phyloP scores from a whole-genome alignment of 2,329 filamentous ascomycete species.

The Aschersonia sp. region DNA sequence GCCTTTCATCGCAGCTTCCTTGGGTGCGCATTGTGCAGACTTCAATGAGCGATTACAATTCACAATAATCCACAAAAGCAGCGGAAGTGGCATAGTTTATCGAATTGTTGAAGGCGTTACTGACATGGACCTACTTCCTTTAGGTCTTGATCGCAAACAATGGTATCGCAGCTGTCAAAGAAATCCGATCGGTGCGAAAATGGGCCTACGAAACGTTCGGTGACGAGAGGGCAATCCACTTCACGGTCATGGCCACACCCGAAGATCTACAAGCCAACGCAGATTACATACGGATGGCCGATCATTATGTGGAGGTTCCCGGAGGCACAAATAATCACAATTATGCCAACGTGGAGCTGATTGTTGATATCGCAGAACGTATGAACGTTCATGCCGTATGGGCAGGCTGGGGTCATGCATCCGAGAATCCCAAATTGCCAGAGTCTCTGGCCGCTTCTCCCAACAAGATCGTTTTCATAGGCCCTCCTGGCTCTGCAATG shows the following conservation, averaged over 20 bases:
- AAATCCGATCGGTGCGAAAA: slow-evolving; percentile 98
- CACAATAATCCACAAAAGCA: too few species aligned
- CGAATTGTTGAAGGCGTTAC: too few species aligned
- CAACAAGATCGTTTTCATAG: slow-evolving; percentile 99
- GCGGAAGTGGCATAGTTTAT: too few species aligned
- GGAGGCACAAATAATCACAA: slow-evolving; percentile 99
- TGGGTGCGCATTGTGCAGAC: too few species aligned
- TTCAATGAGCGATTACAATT: too few species aligned
- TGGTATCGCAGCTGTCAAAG: slow-evolving; percentile 98
- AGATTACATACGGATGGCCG: slow-evolving; percentile 98
- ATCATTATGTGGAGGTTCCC: slow-evolving; percentile 98
- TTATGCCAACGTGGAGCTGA: slow-evolving; percentile 98
- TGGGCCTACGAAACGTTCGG: slow-evolving; percentile 99
- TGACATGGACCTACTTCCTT: too few species aligned
- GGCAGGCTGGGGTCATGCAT: slow-evolving; percentile 98
- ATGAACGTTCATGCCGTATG: slow-evolving; percentile 98
- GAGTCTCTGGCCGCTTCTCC: slow-evolving; percentile 91
- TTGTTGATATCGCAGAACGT: slow-evolving; percentile 95
- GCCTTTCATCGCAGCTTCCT: too few species aligned
- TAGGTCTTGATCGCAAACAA: slow-evolving; percentile 99
- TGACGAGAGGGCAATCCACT: slow-evolving; percentile 95
- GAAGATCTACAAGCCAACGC: slow-evolving; percentile 96
- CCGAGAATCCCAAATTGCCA: slow-evolving; percentile 94
- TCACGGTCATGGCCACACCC: slow-evolving; percentile 98
- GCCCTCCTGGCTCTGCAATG: slow-evolving; percentile 95